Conservation (phyloP, 257 asterid genomes). For the Scutellaria baicalensis region DNA sequence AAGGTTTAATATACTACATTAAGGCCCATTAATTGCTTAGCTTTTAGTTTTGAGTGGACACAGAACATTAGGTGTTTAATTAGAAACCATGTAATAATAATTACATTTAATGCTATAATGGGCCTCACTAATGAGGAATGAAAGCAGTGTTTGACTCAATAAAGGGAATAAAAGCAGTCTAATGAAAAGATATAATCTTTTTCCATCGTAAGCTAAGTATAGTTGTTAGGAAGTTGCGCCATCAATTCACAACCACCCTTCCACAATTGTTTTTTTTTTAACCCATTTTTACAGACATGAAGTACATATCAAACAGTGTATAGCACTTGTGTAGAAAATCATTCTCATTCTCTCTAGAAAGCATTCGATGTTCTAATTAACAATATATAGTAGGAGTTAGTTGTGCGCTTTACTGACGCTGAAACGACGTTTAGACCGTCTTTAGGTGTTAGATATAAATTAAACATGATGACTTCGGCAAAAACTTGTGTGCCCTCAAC, state of each 20-base stretch:
- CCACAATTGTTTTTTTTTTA: background rate
- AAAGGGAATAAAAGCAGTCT: background rate
- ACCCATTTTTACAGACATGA: conserved; percentile 2
- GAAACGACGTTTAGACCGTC: too few relatives aligned
- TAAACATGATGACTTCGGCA: too few relatives aligned
- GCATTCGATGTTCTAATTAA: background rate
- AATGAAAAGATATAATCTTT: conserved; percentile 4
- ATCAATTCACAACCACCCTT: conserved; percentile 49
- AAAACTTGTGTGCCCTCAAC: too few relatives aligned
- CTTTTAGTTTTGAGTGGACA: conserved; percentile 19
- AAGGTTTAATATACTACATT: background rate
- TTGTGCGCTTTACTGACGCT: too few relatives aligned
- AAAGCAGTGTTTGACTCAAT: background rate
- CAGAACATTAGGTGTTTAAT: conserved; percentile 14
- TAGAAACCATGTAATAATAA: background rate
- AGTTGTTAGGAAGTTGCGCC: conserved; percentile 47
- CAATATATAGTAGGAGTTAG: too few relatives aligned
- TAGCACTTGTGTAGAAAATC: background rate
- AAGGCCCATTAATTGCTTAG: background rate
- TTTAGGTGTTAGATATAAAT: too few relatives aligned
- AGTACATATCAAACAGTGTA: conserved; percentile 5
- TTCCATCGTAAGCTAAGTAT: conserved; percentile 9
- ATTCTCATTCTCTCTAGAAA: background rate
- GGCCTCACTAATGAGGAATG: conserved; percentile 16
- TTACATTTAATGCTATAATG: background rate